Percentiles rank a stretch among this genome's conserved stretches.
These are phyloP conservation scores for Vickermania ingenoplastis DNA, from an alignment of 208 protist species.

Conservation along the genomic window DNA sequence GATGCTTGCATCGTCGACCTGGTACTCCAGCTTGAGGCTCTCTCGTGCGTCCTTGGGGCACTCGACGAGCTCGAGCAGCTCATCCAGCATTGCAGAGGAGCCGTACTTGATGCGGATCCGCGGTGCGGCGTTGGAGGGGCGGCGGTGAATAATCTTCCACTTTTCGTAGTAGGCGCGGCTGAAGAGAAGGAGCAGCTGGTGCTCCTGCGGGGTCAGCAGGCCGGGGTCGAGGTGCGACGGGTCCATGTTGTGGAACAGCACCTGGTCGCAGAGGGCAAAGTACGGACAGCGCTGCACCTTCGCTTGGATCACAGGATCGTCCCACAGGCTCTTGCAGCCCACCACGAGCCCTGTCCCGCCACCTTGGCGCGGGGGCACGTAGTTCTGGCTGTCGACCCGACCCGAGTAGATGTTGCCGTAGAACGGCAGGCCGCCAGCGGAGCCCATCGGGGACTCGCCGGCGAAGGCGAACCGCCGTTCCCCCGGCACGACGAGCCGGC, in stretches of 20 bases:
- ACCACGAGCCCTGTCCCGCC: conserved; percentile 35
- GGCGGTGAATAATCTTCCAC: conserved; percentile 49
- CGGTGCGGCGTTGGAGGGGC: conserved; percentile 36
- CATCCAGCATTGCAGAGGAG: conserved; percentile 33
- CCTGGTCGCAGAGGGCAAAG: conserved; percentile 83
- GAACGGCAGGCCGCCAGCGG: conserved; percentile 68
- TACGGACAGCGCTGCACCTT: conserved; percentile 72
- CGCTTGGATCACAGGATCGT: conserved; percentile 37
- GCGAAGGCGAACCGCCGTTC: conserved; percentile 54
- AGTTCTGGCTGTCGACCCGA: conserved; percentile 70
- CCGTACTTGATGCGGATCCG: conserved; percentile 66
- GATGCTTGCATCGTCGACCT: conserved; percentile 63
- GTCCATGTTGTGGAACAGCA: conserved; percentile 86
- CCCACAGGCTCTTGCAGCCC: conserved; percentile 48
- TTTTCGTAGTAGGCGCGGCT: conserved; percentile 85
- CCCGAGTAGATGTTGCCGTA: conserved; percentile 81
- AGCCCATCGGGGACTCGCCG: conserved; percentile 33
- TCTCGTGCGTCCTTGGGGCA: conserved; percentile 21
- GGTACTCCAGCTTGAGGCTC: conserved; percentile 67
- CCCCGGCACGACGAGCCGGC: conserved; percentile 38
- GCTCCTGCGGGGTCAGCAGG: conserved; percentile 69
- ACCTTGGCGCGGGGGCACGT: conserved; percentile 45
- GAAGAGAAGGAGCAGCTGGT: conserved; percentile 76
- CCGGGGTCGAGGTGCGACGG: conserved; percentile 74
- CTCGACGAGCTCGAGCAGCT: conserved; percentile 54